Evolutionary conservation across 2,329 filamentous ascomycete species (phyloP).

Genomic region (Colletotrichum coccodes): DNA sequence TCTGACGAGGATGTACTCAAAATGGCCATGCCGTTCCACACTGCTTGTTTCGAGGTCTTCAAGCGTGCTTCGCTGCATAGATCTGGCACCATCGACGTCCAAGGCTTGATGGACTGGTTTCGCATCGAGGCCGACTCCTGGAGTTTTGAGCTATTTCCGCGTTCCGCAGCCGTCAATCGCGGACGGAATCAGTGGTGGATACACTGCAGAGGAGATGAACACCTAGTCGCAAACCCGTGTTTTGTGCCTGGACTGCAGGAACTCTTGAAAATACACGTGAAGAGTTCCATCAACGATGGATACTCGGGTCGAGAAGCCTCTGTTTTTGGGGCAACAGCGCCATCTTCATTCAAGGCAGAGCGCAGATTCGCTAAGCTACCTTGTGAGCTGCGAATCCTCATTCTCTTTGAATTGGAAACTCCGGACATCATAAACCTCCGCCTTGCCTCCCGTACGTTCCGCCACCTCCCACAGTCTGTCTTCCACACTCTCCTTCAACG

Average conservation of each 20-base stretch:
- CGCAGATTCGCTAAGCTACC: not conserved
- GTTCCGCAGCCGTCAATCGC: too few species aligned
- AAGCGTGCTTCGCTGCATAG: conserved; percentile 37
- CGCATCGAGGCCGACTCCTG: not conserved
- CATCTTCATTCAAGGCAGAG: too few species aligned
- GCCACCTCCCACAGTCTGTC: not conserved
- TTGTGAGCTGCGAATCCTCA: not conserved
- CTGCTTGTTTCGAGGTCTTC: conserved; percentile 42
- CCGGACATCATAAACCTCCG: not conserved
- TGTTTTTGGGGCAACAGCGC: too few species aligned
- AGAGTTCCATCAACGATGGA: too few species aligned
- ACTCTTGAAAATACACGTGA: too few species aligned
- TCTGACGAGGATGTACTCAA: not conserved
- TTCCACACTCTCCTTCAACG: conserved; percentile 9
- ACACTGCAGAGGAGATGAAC: too few species aligned
- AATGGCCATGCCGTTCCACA: conserved; percentile 39
- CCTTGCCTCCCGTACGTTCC: conserved; percentile 5
- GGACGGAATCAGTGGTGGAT: too few species aligned
- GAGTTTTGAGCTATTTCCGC: too few species aligned
- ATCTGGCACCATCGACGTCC: too few species aligned
- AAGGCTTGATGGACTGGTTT: conserved; percentile 30
- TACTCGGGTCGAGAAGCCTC: too few species aligned
- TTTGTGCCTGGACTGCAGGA: too few species aligned
- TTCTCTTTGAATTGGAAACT: not conserved
- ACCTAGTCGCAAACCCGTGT: too few species aligned